Percentiles rank a stretch among this genome's conserved stretches.
Conservation (phyloP, 495 filamentous ascomycete species). For the Lophiostoma macrostomum region DNA sequence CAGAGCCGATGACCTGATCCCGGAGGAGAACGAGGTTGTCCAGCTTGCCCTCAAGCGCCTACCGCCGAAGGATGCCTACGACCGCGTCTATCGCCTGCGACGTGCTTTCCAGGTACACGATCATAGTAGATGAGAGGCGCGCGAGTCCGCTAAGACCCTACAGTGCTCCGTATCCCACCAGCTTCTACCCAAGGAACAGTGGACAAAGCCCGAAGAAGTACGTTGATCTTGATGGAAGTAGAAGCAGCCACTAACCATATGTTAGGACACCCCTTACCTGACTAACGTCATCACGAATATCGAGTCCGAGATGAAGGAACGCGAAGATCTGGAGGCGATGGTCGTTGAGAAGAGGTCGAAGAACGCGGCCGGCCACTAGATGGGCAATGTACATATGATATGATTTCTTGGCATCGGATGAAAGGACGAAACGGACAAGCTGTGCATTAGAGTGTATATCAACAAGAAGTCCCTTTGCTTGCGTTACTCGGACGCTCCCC, state of each 20-base stretch:
- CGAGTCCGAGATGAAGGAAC: conserved; percentile 77
- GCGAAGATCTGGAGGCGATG: conserved; percentile 78
- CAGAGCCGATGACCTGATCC: conserved; percentile 90
- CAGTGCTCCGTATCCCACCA: conserved; percentile 82
- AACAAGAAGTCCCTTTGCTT: no score
- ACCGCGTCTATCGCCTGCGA: conserved; percentile 94
- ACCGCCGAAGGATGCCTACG: conserved; percentile 83
- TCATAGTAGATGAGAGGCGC: background rate
- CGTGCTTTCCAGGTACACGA: conserved; percentile 84
- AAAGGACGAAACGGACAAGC: background rate
- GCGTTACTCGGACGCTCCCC: no score
- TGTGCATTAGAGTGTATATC: conserved; percentile 36
- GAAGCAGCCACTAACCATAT: conserved; percentile 3
- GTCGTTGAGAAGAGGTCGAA: conserved; percentile 45
- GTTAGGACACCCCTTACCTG: conserved; percentile 74
- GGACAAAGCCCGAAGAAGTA: conserved; percentile 74
- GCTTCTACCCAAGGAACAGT: conserved; percentile 75
- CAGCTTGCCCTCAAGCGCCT: conserved; percentile 87
- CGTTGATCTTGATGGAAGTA: conserved; percentile 27
- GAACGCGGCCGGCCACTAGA: conserved; percentile 23
- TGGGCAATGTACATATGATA: conserved; percentile 5
- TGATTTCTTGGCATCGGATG: background rate
- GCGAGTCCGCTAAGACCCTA: conserved; percentile 35
- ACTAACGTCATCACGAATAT: conserved; percentile 78
- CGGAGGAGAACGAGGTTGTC: conserved; percentile 83